A percentile compares a stretch with the other conserved stretches of the same genome.
These are phyloP conservation scores for Agaricus sinodeliciosus DNA, from an alignment of 768 basidiomycete species.

Conservation along the genomic window DNA sequence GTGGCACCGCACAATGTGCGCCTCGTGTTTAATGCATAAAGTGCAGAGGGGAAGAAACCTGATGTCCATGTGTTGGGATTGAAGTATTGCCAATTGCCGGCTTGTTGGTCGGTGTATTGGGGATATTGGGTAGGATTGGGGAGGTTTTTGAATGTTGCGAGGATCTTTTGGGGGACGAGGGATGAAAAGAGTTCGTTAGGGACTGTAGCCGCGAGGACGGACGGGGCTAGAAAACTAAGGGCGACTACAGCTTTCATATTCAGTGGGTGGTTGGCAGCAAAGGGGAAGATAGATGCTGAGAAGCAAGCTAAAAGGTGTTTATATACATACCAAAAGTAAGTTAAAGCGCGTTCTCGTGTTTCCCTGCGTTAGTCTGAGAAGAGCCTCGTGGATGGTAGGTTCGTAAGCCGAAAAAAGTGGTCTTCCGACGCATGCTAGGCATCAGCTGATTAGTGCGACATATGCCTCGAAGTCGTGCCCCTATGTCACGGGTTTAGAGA, in stretches of 20 bases:
- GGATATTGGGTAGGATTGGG: conserved; percentile 46
- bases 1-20: conserved; percentile 38
- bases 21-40: conserved; percentile 54
- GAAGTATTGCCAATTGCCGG: conserved; percentile 50
- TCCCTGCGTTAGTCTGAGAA: not conserved
- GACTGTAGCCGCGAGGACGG: conserved; percentile 14
- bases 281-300: not conserved
- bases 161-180: conserved; percentile 51
- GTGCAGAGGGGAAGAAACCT: conserved; percentile 58
- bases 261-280: not conserved
- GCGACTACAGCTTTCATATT: not conserved
- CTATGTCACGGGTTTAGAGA: not conserved
- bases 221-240: not conserved
- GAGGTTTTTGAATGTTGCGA: conserved; percentile 42
- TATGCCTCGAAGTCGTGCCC: not conserved
- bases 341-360: not conserved
- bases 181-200: conserved; percentile 53
- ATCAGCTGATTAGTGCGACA: too few relatives aligned
- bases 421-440: not conserved
- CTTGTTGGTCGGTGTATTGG: conserved; percentile 45
- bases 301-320: not conserved
- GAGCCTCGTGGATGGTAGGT: not conserved
- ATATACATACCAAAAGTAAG: not conserved
- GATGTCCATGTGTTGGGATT: conserved; percentile 57
- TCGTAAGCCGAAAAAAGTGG: not conserved